Conservation (phyloP, 2,329 filamentous ascomycete species). For the Colletotrichum plurivorum region DNA sequence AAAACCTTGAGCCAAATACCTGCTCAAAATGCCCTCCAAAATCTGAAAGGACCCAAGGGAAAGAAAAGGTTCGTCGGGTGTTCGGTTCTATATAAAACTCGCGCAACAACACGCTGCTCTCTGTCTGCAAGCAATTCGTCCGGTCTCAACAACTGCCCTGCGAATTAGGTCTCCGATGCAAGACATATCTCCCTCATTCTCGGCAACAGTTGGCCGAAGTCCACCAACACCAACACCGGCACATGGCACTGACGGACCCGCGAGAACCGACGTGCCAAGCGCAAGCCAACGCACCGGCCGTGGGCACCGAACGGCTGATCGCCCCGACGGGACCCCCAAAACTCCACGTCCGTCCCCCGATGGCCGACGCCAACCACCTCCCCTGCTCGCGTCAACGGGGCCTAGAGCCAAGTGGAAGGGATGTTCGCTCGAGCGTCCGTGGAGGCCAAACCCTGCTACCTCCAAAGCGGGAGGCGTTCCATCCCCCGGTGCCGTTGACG, state of each 20-base stretch:
- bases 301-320: constrained; percentile 1
- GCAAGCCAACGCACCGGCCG: neutral
- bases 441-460: too few relatives aligned
- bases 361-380: neutral
- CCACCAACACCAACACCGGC: too few relatives aligned
- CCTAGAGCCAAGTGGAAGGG: too few relatives aligned
- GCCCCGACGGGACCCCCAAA: constrained; percentile 2
- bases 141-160: neutral
- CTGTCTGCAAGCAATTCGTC: neutral
- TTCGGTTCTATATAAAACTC: neutral
- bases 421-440: too few relatives aligned
- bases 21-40: neutral
- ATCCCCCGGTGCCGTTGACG: too few relatives aligned
- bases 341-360: neutral
- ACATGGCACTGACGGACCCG: too few relatives aligned
- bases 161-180: too few relatives aligned
- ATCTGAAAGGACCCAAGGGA: neutral
- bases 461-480: too few relatives aligned
- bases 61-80: neutral
- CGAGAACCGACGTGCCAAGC: neutral
- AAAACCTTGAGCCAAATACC: neutral
- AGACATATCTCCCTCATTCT: too few relatives aligned
- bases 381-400: neutral
- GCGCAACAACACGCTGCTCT: neutral
- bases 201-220: too few relatives aligned